Evolutionary conservation across 139 green algal genomes (phyloP).

Genomic region (Coccomyxa sp.): DNA sequence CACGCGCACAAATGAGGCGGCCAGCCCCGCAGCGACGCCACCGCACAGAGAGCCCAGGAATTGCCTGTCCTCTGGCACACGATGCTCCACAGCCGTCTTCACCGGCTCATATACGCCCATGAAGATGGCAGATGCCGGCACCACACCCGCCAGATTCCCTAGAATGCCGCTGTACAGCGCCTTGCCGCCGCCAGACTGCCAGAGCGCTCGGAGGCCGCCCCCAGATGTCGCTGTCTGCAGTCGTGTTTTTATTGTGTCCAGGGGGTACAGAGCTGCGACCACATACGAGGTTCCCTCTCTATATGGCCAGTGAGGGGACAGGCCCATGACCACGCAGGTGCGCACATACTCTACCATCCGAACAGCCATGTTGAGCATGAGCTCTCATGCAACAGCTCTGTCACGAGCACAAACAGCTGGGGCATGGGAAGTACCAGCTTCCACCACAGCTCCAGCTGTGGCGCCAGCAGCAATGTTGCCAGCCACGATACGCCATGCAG

Average conservation of each 20-base stretch:
- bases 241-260: constrained; percentile 99
- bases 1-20: constrained; percentile 84
- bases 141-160: constrained; percentile 82
- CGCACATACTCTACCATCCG: not conserved
- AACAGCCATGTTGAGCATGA: not conserved
- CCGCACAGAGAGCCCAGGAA: constrained; percentile 52
- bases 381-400: not conserved
- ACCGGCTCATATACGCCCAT: constrained; percentile 92
- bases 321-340: not conserved
- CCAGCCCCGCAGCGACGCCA: constrained; percentile 70
- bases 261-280: constrained; percentile 84
- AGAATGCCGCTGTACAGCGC: constrained; percentile 81
- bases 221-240: constrained; percentile 84
- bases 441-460: constrained; percentile 75
- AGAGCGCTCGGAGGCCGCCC: constrained; percentile 66
- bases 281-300: not conserved
- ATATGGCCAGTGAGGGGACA: not conserved
- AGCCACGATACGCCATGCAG: constrained; percentile 54
- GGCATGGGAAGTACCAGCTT: constrained; percentile 53
- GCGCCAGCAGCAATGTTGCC: constrained; percentile 78
- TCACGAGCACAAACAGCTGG: not conserved
- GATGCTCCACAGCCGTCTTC: constrained; percentile 57
- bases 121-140: constrained; percentile 89
- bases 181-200: constrained; percentile 69
- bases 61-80: constrained; percentile 34